Evolutionary conservation across 1,284 basidiomycete genomes (phyloP).

Genomic region (Cutaneotrichosporon cyanovorans): DNA sequence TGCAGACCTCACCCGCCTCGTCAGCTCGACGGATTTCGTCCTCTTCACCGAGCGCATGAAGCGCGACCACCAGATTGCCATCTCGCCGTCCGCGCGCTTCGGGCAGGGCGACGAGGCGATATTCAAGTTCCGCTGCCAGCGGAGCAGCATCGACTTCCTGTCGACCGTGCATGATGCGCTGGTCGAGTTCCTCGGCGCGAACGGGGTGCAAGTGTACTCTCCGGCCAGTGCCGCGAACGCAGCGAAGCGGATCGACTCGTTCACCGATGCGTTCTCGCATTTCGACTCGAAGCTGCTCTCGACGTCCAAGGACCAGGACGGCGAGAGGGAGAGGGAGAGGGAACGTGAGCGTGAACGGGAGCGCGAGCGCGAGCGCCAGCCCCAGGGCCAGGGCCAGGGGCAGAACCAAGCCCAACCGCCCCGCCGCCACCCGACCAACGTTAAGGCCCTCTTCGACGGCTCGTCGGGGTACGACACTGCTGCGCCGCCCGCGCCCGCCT

Average conservation of each 20-base stretch:
- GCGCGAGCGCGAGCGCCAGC: conserved; percentile 65
- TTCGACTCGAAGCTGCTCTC: conserved; percentile 92
- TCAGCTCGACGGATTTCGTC: conserved; percentile 69
- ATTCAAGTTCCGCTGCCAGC: conserved; percentile 91
- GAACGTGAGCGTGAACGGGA: too few relatives aligned
- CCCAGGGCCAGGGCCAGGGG: conserved; percentile 75
- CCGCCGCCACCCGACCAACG: conserved; percentile 73
- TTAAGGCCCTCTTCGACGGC: conserved; percentile 88
- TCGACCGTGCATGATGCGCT: conserved; percentile 82
- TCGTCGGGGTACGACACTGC: conserved; percentile 56
- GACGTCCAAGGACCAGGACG: conserved; percentile 52
- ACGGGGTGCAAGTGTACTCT: conserved; percentile 56
- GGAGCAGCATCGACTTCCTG: conserved; percentile 87
- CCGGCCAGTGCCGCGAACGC: conserved; percentile 42
- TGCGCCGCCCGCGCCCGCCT: conserved; percentile 21
- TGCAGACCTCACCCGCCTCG: conserved; percentile 65
- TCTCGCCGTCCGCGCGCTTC: conserved; percentile 57
- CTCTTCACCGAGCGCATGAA: conserved; percentile 78
- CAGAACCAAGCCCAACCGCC: too few relatives aligned
- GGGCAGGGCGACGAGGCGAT: conserved; percentile 62
- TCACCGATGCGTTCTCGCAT: conserved; percentile 90
- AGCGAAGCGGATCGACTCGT: conserved; percentile 63
- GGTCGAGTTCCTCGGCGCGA: conserved; percentile 79
- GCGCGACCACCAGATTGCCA: conserved; percentile 84
- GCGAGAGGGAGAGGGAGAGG: too few relatives aligned